Base-by-base conservation (phyloP, 1,284 basidiomycete species). In the Ceratobasidium sp. region DNA sequence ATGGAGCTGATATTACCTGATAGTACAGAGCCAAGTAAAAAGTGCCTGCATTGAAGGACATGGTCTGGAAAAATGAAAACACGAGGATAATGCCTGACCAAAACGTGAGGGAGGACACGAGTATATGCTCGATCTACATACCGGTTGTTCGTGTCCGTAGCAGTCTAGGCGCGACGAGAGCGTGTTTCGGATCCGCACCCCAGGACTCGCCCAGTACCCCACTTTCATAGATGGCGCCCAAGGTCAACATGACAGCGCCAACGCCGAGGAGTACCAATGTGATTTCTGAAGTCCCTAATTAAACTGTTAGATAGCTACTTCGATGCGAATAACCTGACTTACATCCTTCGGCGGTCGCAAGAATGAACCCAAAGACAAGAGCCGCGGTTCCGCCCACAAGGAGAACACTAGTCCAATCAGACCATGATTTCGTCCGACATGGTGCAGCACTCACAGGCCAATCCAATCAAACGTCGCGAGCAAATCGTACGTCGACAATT, bases 1-100 rank as follows among this genome's bases (percentile, higher is more conserved):
- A 0, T 3, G 51, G 64, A 25, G 78, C 46, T 49, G 19, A 77
- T 75, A 85, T 62, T 77, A 92, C 93, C 87, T 95, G 92, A 82
- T 89, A 94, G 82, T 90, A 94, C 37, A 94, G 83, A 0, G 92
- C 91, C 59, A 95, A 88, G 84, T 93, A 95, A 83, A 92, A 95
- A 6, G 93, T 95, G 57, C 92, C 93, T 46, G 92, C 88, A 79
- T 89, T 94, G 84, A 94, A 95, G 22, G 89, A 89, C 79, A 94
- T 87, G 81, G 92, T 93, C 82, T 95, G 93, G 77, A 94, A 86
- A 84, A 94, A 93, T 37, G 89, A 89, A 77, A 93, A 86, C 25
- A 89, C 76, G 51, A 94, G 87, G 70, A 93, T 86, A 75, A 87
- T 86, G 78, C 89, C 92, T 94, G 81, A 54, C 76, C 52, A 67